These are phyloP conservation scores for Cavenderia fasciculata DNA, from an alignment of 78 protist genomes.

Conservation along the genomic window DNA sequence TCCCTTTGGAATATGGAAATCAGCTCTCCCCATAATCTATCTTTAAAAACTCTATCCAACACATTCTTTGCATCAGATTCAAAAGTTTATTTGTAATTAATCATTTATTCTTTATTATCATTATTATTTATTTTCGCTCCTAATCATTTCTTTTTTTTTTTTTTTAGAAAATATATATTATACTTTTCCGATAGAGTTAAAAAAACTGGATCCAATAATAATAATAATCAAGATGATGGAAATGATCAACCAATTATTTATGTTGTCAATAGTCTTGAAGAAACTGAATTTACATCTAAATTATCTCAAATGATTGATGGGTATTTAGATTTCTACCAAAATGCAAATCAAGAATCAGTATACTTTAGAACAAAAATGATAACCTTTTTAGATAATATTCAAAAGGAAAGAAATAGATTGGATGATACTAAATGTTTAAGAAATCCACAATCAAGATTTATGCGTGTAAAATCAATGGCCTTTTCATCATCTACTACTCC, in stretches of 20 bases:
- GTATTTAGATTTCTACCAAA: not conserved
- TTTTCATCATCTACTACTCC: not conserved
- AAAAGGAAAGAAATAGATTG: not conserved
- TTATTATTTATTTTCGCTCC: not conserved
- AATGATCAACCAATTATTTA: not conserved
- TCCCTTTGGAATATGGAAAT: not conserved
- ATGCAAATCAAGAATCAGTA: slow-evolving; percentile 40
- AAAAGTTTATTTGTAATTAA: slow-evolving; percentile 21
- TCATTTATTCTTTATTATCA: not conserved
- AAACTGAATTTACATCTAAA: slow-evolving; percentile 12
- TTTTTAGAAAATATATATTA: slow-evolving; percentile 23
- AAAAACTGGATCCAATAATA: not conserved
- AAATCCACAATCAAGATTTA: not conserved
- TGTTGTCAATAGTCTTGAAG: not conserved
- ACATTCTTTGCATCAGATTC: slow-evolving; percentile 14
- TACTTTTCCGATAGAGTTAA: slow-evolving; percentile 7
- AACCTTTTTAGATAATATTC: slow-evolving; percentile 16
- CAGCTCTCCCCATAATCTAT: not conserved
- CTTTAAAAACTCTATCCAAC: slow-evolving; percentile 25
- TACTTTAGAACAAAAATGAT: slow-evolving; percentile 50
- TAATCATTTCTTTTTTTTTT: not conserved
- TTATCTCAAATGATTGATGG: slow-evolving; percentile 2
- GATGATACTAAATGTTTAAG: not conserved
- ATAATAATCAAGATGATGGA: not conserved
- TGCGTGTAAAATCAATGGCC: not conserved